Evolutionary conservation across 2,329 filamentous ascomycete species (phyloP).

Genomic region (Venturia effusa): DNA sequence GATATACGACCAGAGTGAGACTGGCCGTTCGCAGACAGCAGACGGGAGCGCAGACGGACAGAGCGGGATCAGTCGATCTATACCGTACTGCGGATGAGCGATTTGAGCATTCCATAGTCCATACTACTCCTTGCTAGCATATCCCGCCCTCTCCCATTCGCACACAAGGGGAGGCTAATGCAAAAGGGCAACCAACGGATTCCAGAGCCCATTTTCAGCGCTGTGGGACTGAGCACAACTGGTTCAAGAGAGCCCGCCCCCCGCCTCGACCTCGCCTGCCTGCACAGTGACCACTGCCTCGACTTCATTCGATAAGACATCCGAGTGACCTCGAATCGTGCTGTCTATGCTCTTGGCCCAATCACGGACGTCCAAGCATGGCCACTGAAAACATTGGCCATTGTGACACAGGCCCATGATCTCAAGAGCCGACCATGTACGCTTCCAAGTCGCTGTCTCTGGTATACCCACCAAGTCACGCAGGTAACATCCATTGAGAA

Average conservation of each 20-base stretch:
- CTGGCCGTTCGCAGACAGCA: background rate
- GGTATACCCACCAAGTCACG: background rate
- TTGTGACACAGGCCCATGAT: constrained; percentile 1
- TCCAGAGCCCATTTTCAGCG: background rate
- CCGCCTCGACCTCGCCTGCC: background rate
- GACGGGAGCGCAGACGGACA: background rate
- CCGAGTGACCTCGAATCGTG: background rate
- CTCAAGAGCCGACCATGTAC: background rate
- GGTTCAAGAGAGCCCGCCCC: background rate
- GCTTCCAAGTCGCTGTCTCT: background rate
- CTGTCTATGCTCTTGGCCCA: background rate
- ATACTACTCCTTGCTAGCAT: background rate
- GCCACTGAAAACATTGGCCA: background rate
- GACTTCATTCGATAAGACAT: background rate
- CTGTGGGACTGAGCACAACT: background rate
- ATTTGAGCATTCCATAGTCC: constrained; percentile 2
- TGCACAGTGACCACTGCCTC: background rate
- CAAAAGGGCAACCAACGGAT: background rate
- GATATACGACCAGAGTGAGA: background rate
- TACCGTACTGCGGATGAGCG: background rate
- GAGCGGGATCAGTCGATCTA: background rate
- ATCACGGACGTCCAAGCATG: background rate
- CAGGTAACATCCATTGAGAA: background rate
- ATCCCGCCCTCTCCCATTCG: background rate
- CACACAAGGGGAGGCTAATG: background rate